Conservation (phyloP, 805 yeast genomes). For the Pichia gijzeniarum region DNA sequence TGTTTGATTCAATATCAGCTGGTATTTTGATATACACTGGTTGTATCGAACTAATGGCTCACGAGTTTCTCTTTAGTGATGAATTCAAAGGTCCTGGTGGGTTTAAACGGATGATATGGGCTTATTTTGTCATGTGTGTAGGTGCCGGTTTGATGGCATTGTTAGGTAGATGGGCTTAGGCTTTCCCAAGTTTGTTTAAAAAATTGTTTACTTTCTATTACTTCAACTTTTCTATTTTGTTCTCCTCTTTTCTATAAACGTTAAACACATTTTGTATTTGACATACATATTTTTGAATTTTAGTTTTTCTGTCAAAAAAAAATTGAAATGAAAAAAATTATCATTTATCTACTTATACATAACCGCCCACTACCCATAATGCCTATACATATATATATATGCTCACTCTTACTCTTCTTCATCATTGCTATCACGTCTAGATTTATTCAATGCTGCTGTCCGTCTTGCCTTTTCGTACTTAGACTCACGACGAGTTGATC, state of each 20-base stretch:
- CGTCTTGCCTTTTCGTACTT: conserved; percentile 27
- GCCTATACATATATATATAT: no score
- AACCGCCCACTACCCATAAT: no score
- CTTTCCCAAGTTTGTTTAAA: neutral
- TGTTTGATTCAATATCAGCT: conserved; percentile 67
- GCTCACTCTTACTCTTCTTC: conserved; percentile 27
- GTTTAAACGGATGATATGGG: conserved; percentile 43
- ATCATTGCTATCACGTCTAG: conserved; percentile 31
- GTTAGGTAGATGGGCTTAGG: conserved; percentile 65
- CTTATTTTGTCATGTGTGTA: conserved; percentile 46
- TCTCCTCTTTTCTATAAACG: no score
- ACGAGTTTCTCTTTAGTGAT: conserved; percentile 58
- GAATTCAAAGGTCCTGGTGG: conserved; percentile 59
- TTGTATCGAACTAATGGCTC: conserved; percentile 72
- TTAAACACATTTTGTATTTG: no score
- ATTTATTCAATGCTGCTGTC: conserved; percentile 24
- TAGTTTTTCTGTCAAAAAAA: no score
- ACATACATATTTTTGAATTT: no score
- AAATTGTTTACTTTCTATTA: no score
- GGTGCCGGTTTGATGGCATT: conserved; percentile 80
- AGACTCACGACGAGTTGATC: conserved; percentile 14
- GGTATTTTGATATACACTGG: conserved; percentile 78
- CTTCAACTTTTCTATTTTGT: no score
- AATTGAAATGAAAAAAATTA: neutral
- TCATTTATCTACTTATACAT: neutral